phyloP scores from a whole-genome alignment of 225 moss, liverwort and hornwort species.

The Thuidium tamariscinum region DNA sequence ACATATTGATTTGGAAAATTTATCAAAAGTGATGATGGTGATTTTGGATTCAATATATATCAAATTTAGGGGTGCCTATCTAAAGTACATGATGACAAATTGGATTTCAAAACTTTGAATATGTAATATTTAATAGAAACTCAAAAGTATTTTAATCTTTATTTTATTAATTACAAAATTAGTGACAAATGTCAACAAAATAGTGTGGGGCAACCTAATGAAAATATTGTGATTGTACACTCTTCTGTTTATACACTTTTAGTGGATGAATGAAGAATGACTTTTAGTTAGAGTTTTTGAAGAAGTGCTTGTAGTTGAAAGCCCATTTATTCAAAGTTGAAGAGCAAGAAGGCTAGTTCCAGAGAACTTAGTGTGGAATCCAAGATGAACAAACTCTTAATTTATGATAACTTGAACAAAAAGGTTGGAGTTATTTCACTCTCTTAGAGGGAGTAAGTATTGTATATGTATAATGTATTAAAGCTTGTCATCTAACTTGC shows the following conservation, averaged over 20 bases:
- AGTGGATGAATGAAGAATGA: background rate
- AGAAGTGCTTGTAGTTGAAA: background rate
- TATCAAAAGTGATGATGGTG: too few relatives aligned
- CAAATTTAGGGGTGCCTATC: too few relatives aligned
- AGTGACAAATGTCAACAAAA: background rate
- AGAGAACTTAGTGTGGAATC: fast-evolving
- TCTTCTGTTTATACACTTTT: background rate
- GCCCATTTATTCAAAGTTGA: background rate
- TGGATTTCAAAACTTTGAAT: background rate
- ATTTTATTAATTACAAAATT: background rate
- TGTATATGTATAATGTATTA: background rate
- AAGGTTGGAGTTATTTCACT: background rate
- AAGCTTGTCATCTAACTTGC: background rate
- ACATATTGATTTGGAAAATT: too few relatives aligned
- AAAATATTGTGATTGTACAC: background rate
- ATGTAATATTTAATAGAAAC: background rate
- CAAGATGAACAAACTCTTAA: background rate
- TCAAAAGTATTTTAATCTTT: background rate
- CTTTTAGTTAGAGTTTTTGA: background rate
- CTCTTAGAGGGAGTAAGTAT: background rate
- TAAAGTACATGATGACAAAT: background rate
- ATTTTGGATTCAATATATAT: too few relatives aligned
- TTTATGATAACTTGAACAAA: background rate
- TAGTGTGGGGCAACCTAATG: background rate
- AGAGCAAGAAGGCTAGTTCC: background rate